Evolutionary conservation across 2,329 filamentous ascomycete genomes (phyloP).

Genomic region (Huntiella bhutanensis): DNA sequence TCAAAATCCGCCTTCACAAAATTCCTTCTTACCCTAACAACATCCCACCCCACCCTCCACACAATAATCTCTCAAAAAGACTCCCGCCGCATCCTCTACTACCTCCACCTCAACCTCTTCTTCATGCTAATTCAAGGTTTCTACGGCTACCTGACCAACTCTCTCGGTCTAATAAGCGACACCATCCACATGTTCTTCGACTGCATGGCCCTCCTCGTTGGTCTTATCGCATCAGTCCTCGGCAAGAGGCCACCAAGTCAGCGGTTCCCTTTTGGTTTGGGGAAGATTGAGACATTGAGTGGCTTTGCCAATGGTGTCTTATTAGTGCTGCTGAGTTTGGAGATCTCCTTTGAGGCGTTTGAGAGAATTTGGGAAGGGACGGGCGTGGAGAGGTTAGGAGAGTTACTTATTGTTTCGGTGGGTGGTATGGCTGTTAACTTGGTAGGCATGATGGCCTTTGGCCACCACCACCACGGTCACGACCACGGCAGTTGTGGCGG

Average conservation of each 20-base stretch:
- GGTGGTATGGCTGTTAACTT: slow-evolving; percentile 79
- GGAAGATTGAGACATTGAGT: slow-evolving; percentile 89
- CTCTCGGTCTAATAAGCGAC: slow-evolving; percentile 83
- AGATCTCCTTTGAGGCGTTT: slow-evolving; percentile 88
- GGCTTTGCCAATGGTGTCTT: slow-evolving; percentile 95
- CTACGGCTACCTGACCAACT: slow-evolving; percentile 86
- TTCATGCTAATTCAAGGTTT: slow-evolving; percentile 94
- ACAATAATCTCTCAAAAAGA: slow-evolving; percentile 80
- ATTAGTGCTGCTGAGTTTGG: slow-evolving; percentile 82
- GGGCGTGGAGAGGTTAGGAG: slow-evolving; percentile 64
- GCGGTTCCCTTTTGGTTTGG: slow-evolving; percentile 83
- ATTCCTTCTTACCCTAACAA: slow-evolving; percentile 49
- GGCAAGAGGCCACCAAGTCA: slow-evolving; percentile 89
- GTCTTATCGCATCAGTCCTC: slow-evolving; percentile 78
- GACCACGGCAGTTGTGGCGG: slow-evolving; percentile 20
- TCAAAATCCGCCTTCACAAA: slow-evolving; percentile 46
- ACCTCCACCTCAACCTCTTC: slow-evolving; percentile 81
- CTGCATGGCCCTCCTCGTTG: slow-evolving; percentile 78
- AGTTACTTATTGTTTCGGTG: slow-evolving; percentile 75
- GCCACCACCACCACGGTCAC: slow-evolving; percentile 42
- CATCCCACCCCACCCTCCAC: slow-evolving; percentile 59
- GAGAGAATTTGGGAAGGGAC: slow-evolving; percentile 71
- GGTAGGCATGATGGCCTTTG: slow-evolving; percentile 76
- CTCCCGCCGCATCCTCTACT: slow-evolving; percentile 90
- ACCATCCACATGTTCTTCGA: slow-evolving; percentile 99